Evolutionary conservation across 1,284 basidiomycete genomes (phyloP).

Genomic region (Erythrobasidium hasegawianum): DNA sequence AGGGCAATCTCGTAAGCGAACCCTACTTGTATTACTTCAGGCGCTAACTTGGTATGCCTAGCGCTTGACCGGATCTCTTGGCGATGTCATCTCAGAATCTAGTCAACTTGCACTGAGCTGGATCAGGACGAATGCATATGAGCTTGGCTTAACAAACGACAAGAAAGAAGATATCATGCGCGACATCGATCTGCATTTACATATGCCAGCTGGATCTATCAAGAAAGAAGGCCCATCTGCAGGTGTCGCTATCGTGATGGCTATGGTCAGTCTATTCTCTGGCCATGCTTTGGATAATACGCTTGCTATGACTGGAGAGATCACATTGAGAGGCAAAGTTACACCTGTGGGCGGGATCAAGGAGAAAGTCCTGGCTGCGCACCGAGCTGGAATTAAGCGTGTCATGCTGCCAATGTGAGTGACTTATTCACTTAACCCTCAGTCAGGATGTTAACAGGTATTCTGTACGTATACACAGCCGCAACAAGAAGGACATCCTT

Average conservation of each 20-base stretch:
- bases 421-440: neutral
- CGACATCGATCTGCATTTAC: conserved; percentile 75
- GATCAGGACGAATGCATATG: conserved; percentile 71
- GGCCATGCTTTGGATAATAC: neutral
- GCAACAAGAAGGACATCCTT: conserved; percentile 75
- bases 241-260: conserved; percentile 82
- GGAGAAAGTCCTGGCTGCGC: conserved; percentile 75
- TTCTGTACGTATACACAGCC: neutral
- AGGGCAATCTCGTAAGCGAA: conserved; percentile 69
- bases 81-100: conserved; percentile 80
- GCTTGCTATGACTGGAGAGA: conserved; percentile 71
- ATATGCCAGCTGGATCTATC: conserved; percentile 64
- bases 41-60: neutral
- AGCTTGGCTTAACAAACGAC: conserved; percentile 67
- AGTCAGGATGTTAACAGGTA: neutral
- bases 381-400: conserved; percentile 73
- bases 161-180: conserved; percentile 69
- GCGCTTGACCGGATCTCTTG: conserved; percentile 30
- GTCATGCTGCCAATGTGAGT: conserved; percentile 55
- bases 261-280: conserved; percentile 55
- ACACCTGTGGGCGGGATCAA: conserved; percentile 79
- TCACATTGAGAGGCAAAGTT: conserved; percentile 59
- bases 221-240: conserved; percentile 89
- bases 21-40: conserved; percentile 53
- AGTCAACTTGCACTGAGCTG: conserved; percentile 71